Base-by-base conservation (phyloP, 2,329 filamentous ascomycete genomes). In the Plenodomus tracheiphilus region DNA sequence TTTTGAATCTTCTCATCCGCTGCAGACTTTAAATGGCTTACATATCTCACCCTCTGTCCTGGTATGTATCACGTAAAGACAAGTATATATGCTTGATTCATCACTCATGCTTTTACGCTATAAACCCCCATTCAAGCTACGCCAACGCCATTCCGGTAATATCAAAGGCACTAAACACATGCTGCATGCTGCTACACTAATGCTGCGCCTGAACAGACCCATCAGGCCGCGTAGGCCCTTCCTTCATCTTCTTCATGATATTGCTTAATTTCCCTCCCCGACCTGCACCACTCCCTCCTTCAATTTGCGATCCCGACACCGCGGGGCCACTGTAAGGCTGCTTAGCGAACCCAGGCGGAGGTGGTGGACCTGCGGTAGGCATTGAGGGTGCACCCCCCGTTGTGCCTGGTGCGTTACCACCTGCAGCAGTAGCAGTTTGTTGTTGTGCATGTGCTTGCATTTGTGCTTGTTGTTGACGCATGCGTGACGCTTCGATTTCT, bases 161-260 rank as follows among this genome's bases (percentile, higher is more conserved):
- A n/a, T n/a, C n/a, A n/a, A n/a, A n/a, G n/a, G n/a, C n/a, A n/a
- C n/a, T n/a, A n/a, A n/a, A n/a, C n/a, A n/a, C n/a, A 37, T 25
- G 22, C 22, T 10, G 5, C 22, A 25, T 25, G 10, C 22, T 25
- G 10, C 22, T 32, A 10, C 22, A 25, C 22, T 32, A 32, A 32
- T 32, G 28, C 28, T 32, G 28, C 11, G 28, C 28, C 28, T 32
- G 28, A 6, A 32, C 28, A 4, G 28, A 32, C 11, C 28, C 28
- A 32, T 32, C 28, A 32, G 28, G 28, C 6, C 28, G 28, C 15
- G 28, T 32, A 22, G 62, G 59, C 4, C 65, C 64, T 39, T 67
- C 63, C 46, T 65, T 68, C 57, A 70, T 62, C 53, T 68, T 72
- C 58, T 63, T 66, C 58, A 70, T 58, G 4, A 70, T 60, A 15